Evolutionary conservation across 202 grass and related monocot genomes (phyloP), one percentile per base, ranked within the genome.

Genomic region (Setaria viridis): DNA sequence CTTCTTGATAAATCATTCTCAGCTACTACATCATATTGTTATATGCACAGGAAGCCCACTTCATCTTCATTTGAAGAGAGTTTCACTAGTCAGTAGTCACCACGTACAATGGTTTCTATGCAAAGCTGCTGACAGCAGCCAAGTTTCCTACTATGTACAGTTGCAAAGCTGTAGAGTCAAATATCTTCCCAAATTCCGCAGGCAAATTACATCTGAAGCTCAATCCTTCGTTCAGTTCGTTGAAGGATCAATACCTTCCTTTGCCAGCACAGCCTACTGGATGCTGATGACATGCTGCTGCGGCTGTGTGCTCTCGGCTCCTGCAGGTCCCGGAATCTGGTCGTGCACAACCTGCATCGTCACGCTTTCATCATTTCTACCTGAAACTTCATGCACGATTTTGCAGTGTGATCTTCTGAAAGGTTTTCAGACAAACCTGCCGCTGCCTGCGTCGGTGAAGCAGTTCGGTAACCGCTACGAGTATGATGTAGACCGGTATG

Each of bases 401-500:
- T 25, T 14, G 17, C 11, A 3, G 16, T 41, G 4, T 11, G 47
- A 74, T 29, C 39, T 47, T 9, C 4, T 0, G 2, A 46, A 70
- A 19, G 29, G 15, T 32, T 60, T 37, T 66, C 74, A 45, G 49
- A 69, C 80, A 77, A 48, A 97, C 94, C 92, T 92, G 92, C 68
- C 30, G 81, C 21, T 81, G 90, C 29, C 76, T 88, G 58, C 84
- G 81, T 14, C 86, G 73, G 47, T 67, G 81, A 69, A 90, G 83
- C 32, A 87, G 77, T 13, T 88, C 63, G 1, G 82, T 85, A 51
- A 89, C 43, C 13, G 91, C 64, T 9, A 89, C 79, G 82, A 88
- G 51, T 35, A 97, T 86, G 53, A 94, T 81, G 80, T 91, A 94
- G 25, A 97, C 63, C 4, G 88, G 84, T 66, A 92, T 62, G 35